phyloP scores from a whole-genome alignment of 306 rosid genomes.

The Myrica gale region DNA sequence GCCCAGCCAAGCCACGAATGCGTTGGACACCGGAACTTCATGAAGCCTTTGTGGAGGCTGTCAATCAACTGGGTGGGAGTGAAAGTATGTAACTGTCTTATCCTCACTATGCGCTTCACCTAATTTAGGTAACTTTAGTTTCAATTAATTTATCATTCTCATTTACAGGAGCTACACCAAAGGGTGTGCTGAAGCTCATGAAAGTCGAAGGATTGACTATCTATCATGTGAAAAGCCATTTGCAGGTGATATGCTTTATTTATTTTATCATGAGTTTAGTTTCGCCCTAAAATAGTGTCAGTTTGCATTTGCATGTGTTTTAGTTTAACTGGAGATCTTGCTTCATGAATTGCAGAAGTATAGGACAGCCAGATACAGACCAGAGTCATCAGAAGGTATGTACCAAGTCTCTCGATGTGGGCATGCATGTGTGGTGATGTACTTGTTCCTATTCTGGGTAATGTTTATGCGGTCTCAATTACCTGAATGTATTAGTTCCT shows the following conservation, averaged over 20 bases:
- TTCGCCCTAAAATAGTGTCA: not conserved
- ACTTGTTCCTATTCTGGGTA: conserved; percentile 3
- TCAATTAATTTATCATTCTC: conserved; percentile 24
- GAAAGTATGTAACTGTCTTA: conserved; percentile 66
- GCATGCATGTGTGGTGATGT: conserved; percentile 1
- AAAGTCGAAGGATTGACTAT: conserved; percentile 93
- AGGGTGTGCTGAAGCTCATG: conserved; percentile 96
- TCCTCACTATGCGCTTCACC: conserved; percentile 20
- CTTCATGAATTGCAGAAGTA: conserved; percentile 79
- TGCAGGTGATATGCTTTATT: conserved; percentile 58
- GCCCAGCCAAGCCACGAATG: conserved; percentile 80
- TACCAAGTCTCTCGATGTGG: conserved; percentile 22
- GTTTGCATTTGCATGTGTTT: conserved; percentile 20
- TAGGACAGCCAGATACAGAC: conserved; percentile 99
- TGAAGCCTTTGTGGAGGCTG: conserved; percentile 98
- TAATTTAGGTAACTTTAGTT: conserved; percentile 32
- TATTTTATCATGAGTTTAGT: conserved; percentile 26
- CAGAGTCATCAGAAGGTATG: conserved; percentile 90
- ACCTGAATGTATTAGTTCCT: not conserved
- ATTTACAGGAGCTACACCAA: conserved; percentile 89
- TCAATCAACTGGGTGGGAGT: conserved; percentile 94
- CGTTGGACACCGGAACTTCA: conserved; percentile 99
- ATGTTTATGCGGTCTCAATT: not conserved
- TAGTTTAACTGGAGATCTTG: conserved; percentile 31
- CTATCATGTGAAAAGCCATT: conserved; percentile 98